These are phyloP conservation scores for Pleurozium schreberi DNA, from an alignment of 225 moss, liverwort and hornwort species.

Conservation along the genomic window DNA sequence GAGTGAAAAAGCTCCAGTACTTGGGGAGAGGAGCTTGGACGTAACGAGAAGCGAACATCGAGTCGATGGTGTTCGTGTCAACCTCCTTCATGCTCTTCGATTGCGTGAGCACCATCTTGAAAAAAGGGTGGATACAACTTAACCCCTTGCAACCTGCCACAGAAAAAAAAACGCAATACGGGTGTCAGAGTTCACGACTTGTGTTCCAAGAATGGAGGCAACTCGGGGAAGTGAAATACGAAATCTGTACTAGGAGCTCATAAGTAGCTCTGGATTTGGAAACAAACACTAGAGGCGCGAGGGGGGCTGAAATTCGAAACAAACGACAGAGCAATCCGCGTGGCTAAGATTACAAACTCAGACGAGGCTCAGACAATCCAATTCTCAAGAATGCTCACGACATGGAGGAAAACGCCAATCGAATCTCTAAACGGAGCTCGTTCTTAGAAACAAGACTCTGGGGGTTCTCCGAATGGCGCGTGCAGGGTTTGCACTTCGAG, in stretches of 20 bases:
- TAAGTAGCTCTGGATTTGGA: background rate
- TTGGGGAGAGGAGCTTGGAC: constrained; percentile 22
- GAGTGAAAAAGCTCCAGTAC: background rate
- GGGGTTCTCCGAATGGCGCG: background rate
- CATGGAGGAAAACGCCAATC: background rate
- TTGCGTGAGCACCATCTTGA: constrained; percentile 18
- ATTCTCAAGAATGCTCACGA: background rate
- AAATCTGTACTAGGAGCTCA: background rate
- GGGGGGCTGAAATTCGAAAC: background rate
- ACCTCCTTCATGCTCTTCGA: constrained; percentile 11
- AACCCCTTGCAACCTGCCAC: background rate
- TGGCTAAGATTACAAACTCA: background rate
- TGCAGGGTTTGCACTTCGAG: background rate
- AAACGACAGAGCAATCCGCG: background rate
- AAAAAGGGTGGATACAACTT: too few relatives aligned
- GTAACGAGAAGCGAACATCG: constrained; percentile 37
- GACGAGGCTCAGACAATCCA: background rate
- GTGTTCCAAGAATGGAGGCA: background rate
- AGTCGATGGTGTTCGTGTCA: constrained; percentile 12
- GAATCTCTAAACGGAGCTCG: background rate
- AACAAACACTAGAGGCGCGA: background rate
- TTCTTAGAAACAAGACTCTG: background rate
- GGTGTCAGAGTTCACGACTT: background rate
- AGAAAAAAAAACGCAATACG: background rate
- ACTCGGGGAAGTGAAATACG: background rate